phyloP scores from a whole-genome alignment of 148 eudicot genomes.

The Linanthus parryae region DNA sequence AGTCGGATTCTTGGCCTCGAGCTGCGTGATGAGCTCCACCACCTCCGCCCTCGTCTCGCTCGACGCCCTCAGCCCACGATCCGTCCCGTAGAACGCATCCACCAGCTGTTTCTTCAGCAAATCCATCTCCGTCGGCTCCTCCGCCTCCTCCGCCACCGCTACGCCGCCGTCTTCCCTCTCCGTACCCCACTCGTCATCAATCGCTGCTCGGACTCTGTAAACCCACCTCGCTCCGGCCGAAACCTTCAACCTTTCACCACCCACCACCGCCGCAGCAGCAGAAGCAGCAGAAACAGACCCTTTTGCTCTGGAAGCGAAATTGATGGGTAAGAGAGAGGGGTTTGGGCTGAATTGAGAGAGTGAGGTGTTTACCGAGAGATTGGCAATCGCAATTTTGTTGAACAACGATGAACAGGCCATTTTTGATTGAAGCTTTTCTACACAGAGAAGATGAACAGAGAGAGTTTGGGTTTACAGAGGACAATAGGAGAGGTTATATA shows the following conservation, averaged over 20 bases:
- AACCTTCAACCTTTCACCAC: background rate
- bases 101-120: conserved; percentile 55
- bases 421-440: conserved; percentile 5
- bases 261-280: background rate
- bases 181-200: conserved; percentile 34
- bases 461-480: background rate
- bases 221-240: conserved; percentile 1
- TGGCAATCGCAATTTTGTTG: conserved; percentile 20
- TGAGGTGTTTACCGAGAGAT: conserved; percentile 10
- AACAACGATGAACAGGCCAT: conserved; percentile 39
- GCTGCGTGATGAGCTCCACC: conserved; percentile 67
- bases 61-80: conserved; percentile 68
- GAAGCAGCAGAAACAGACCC: background rate
- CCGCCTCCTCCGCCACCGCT: conserved; percentile 21
- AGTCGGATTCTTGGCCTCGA: conserved; percentile 80
- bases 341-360: conserved; percentile 19
- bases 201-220: conserved; percentile 16
- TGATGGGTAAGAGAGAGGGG: conserved; percentile 4
- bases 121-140: conserved; percentile 33
- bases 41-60: conserved; percentile 83
- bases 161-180: conserved; percentile 13
- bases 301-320: background rate
- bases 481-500: background rate
- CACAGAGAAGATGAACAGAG: background rate
- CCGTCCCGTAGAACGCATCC: conserved; percentile 70